A percentile compares a stretch with the other conserved stretches of the same genome.
Conservation (phyloP, 2,329 filamentous ascomycete species). For the Fonsecaea pugnacius region DNA sequence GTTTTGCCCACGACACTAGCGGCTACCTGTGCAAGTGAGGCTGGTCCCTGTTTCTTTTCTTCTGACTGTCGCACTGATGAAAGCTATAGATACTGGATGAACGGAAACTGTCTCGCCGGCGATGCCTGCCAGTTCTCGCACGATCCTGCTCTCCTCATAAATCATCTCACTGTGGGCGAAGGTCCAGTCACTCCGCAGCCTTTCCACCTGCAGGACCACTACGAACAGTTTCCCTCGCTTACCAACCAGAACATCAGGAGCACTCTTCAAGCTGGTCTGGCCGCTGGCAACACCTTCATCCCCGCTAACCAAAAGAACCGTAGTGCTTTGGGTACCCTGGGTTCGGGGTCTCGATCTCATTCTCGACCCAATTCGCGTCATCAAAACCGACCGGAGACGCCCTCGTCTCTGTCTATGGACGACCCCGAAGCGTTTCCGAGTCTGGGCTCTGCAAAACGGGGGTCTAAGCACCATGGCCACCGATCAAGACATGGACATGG, state of each 20-base stretch:
- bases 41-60: conserved; percentile 22
- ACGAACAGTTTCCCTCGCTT: conserved; percentile 81
- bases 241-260: conserved; percentile 41
- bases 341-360: conserved; percentile 63
- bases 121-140: conserved; percentile 97
- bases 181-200: conserved; percentile 62
- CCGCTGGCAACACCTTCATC: conserved; percentile 39
- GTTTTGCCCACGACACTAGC: conserved; percentile 94
- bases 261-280: conserved; percentile 51
- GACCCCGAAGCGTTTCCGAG: conserved; percentile 95
- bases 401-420: conserved; percentile 75
- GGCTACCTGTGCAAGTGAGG: conserved; percentile 98
- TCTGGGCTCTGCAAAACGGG: conserved; percentile 76
- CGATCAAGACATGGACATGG: conserved; percentile 79
- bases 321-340: conserved; percentile 27
- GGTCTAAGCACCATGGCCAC: conserved; percentile 93
- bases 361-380: conserved; percentile 86
- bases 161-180: conserved; percentile 68
- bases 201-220: conserved; percentile 77
- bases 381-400: conserved; percentile 60
- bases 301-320: conserved; percentile 30
- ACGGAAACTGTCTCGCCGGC: conserved; percentile 91
- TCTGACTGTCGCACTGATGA: conserved; percentile 38
- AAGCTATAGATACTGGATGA: conserved; percentile 80
- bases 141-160: conserved; percentile 83